Base-by-base conservation (phyloP, 1,139 yeast species). In the Protomyces lactucae-debilis region DNA sequence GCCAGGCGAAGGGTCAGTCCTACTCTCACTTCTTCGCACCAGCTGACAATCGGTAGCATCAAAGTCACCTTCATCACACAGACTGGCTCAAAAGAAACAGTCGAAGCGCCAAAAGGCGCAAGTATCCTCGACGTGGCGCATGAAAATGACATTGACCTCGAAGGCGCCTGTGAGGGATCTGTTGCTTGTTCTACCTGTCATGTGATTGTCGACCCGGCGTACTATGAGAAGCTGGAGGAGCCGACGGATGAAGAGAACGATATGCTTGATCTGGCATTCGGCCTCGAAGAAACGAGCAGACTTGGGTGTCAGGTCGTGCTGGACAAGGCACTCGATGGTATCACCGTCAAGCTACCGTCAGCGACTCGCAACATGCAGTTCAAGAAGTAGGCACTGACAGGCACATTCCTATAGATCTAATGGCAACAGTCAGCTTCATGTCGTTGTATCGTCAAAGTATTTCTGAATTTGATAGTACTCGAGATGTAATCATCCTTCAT, bases 161-260 rank as follows among this genome's bases (percentile, higher is more conserved):
- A 93, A 74, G 79, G 99, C 55, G 99, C 99, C 0, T 93, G 99
- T 77, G 99, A 99, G 45, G 99, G 99, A 1, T 90, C 97, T 1
- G 93, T 99, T 79, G 99, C 99, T 0, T 93, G 99, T 74, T 91
- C 97, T 2, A 93, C 99, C 0, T 93, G 99, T 75, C 99, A 93
- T 77, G 86, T 93, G 66, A 93, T 93, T 61, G 91, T 93, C 48
- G 99, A 93, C 74, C 99, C 99, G 0, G 97, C 87, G 56, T 91
- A 79, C 73, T 93, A 90, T 76, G 99, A 93, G 73, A 83, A 79
- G 66, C 83, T 93, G 70, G 96, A 95, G 35, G 99, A 93, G 74
- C 99, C 99, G 0, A 90, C 86, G 69, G 99, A 93, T 73, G 99
- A 93, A 73, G 99, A 93, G 76, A 92, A 95, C 74, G 99, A 93